Evolutionary conservation across 2,329 filamentous ascomycete species (phyloP).

Genomic region (Phialemonium atrogriseum): DNA sequence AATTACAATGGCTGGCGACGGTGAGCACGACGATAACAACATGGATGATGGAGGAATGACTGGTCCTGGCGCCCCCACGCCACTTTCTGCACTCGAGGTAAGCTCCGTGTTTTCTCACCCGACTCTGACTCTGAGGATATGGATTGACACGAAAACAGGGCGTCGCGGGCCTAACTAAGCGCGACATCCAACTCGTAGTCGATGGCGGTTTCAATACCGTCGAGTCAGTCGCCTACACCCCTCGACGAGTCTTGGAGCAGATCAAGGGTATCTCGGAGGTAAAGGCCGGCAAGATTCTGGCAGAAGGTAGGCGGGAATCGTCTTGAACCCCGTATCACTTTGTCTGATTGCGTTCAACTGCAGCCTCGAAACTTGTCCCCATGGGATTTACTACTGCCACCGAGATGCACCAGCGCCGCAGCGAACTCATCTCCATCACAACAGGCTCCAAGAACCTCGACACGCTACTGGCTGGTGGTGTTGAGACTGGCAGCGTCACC

Average conservation of each 20-base stretch:
- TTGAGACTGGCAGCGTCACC: conserved; percentile 96
- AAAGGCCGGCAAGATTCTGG: conserved; percentile 85
- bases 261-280: conserved; percentile 98
- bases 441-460: conserved; percentile 97
- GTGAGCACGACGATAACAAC: conserved; percentile 59
- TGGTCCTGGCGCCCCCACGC: conserved; percentile 89
- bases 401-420: conserved; percentile 95
- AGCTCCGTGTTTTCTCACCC: too few relatives aligned
- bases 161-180: conserved; percentile 79
- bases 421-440: conserved; percentile 94
- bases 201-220: conserved; percentile 94
- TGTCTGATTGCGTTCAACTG: background rate
- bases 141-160: conserved; percentile 51
- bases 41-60: conserved; percentile 64
- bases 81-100: conserved; percentile 79
- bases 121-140: too few relatives aligned
- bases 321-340: conserved; percentile 1
- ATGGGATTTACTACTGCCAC: conserved; percentile 99
- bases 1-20: conserved; percentile 36
- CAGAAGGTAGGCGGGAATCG: conserved; percentile 59
- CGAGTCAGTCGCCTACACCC: conserved; percentile 88
- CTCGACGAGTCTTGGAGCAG: conserved; percentile 76
- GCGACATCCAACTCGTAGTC: conserved; percentile 87
- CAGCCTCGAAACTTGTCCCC: conserved; percentile 89
- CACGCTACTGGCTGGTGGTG: conserved; percentile 84